Percentiles rank a stretch among this genome's conserved stretches.
These are phyloP conservation scores for Cladosporium velox DNA, from an alignment of 2,329 filamentous ascomycete genomes.

Conservation along the genomic window DNA sequence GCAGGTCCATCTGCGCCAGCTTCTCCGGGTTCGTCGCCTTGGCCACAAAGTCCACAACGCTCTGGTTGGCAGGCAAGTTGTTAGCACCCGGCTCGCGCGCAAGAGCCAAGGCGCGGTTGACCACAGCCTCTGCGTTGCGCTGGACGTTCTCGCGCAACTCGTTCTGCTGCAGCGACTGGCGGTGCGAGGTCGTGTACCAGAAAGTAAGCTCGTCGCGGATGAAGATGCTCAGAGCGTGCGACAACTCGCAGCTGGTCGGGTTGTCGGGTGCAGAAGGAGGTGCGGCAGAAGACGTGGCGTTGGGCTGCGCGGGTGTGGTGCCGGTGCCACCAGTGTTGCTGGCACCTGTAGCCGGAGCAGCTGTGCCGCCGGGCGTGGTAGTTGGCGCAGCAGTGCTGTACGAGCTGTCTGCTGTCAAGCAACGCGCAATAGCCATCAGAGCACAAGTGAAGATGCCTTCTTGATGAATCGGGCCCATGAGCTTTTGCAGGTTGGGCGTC, in stretches of 20 bases:
- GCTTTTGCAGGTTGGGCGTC: slow-evolving; percentile 90
- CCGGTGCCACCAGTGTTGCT: slow-evolving; percentile 11
- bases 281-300: slow-evolving; percentile 44
- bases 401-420: slow-evolving; percentile 74
- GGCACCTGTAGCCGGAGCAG: slow-evolving; percentile 4
- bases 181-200: slow-evolving; percentile 85
- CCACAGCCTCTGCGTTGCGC: slow-evolving; percentile 84
- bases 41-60: slow-evolving; percentile 91
- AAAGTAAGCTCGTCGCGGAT: slow-evolving; percentile 97
- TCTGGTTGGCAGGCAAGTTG: slow-evolving; percentile 92
- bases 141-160: slow-evolving; percentile 79
- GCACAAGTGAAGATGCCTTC: slow-evolving; percentile 96
- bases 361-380: slow-evolving; percentile 13
- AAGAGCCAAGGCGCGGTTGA: slow-evolving; percentile 83
- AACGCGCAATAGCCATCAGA: slow-evolving; percentile 94
- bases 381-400: slow-evolving; percentile 29
- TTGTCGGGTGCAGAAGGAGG: slow-evolving; percentile 22
- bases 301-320: slow-evolving; percentile 14
- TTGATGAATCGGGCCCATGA: slow-evolving; percentile 93
- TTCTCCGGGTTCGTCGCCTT: slow-evolving; percentile 90
- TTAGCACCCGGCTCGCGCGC: slow-evolving; percentile 61
- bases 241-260: slow-evolving; percentile 64
- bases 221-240: slow-evolving; percentile 90
- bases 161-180: slow-evolving; percentile 62
- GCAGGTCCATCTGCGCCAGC: slow-evolving; percentile 80